These are phyloP conservation scores for Clarireedia sp. DNA, from an alignment of 2,329 filamentous ascomycete species.

Conservation along the genomic window DNA sequence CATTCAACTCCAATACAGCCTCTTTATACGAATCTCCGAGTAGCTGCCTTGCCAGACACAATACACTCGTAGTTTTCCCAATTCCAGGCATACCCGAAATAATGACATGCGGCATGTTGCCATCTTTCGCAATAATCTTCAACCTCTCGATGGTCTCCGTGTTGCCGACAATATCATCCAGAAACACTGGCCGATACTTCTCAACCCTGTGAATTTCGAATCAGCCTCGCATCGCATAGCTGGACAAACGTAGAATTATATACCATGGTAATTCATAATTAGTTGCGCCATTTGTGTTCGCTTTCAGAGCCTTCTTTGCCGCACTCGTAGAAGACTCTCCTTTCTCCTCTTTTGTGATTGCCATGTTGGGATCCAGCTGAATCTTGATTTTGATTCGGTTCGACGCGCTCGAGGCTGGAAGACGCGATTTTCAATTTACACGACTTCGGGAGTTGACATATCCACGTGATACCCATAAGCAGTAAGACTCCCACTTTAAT, in stretches of 20 bases:
- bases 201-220: constrained; percentile 64
- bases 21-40: constrained; percentile 94
- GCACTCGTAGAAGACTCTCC: constrained; percentile 54
- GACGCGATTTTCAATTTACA: constrained; percentile 20
- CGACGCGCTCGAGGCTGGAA: constrained; percentile 15
- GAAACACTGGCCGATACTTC: constrained; percentile 90
- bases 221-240: neutral
- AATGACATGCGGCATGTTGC: constrained; percentile 98
- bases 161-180: constrained; percentile 96
- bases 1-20: constrained; percentile 92
- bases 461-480: neutral
- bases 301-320: constrained; percentile 46
- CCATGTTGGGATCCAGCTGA: constrained; percentile 13
- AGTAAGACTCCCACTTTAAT: no score
- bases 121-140: constrained; percentile 97
- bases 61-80: constrained; percentile 92
- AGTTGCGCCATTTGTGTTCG: constrained; percentile 41
- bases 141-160: constrained; percentile 94
- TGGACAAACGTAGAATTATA: neutral
- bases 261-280: constrained; percentile 78
- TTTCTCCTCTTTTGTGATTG: constrained; percentile 28
- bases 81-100: constrained; percentile 99
- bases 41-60: constrained; percentile 86
- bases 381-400: constrained; percentile 5
- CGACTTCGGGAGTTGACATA: constrained; percentile 1